Base-by-base conservation (phyloP, 495 filamentous ascomycete species). In the Penicillium coprophilum region DNA sequence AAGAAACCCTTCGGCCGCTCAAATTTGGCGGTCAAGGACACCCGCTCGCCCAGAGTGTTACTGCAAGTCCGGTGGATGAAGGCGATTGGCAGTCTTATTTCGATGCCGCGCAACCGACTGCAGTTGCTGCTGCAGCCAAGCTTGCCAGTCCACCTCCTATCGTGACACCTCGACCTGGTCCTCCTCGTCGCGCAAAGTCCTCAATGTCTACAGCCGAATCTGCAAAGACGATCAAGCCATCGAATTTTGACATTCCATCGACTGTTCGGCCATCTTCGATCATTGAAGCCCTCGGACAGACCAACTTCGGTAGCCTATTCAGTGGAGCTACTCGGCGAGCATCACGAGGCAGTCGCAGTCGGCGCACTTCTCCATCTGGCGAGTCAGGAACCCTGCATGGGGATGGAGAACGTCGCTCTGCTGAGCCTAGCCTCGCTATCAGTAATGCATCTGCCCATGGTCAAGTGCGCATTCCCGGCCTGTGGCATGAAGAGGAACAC, bases 1-100 rank as follows among this genome's bases (percentile, higher is more conserved):
- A 94, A 59, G 76, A 80, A 11, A 66, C 67, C 8, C 60, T 62
- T 19, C 70, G 71, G 21, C 43, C 60, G 8, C 57, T 59, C 32
- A 78, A 77, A 47, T 70, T 77, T 21, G 75, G 78, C 28, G 67
- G 66, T 56, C 81, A 82, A 61, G 66, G 73, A 36, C 91, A 95
- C 67, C 91, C 91, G 17, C 70, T 95, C n/a, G 86, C 90, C 9
- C 87, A 90, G 58, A 95, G 90, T 60, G 83, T 90, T 30, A 86
- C 85, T 30, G 90, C 84, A 17, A 90, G 85, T 67, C 91, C 91
- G 0, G 82, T 86, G 2, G 53, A 77, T 48, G 63, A 75, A 60
- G 53, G 73, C 52, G 61, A 65, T 64, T 65, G 64, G 57, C 40
- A 73, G 66, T 75, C 74, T 60, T 75, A 79, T 64, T 77, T 76